Conservation (phyloP, 2,329 filamentous ascomycete genomes). For the Botrytis deweyae region DNA sequence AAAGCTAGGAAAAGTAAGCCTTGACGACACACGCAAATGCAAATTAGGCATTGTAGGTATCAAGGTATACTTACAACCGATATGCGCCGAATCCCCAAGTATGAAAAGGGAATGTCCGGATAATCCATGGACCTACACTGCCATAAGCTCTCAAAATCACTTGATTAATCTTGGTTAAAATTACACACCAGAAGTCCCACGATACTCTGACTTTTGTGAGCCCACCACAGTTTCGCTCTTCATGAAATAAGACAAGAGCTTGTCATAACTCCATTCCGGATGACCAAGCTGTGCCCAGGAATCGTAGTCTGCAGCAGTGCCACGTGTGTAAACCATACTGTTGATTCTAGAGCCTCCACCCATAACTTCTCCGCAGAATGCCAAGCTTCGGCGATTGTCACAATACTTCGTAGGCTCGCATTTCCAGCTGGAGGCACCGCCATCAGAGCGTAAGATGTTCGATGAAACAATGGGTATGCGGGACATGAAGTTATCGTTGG, state of each 20-base stretch:
- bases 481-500: constrained; percentile 6
- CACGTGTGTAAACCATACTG: constrained; percentile 43
- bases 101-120: neutral
- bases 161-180: neutral
- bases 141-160: neutral
- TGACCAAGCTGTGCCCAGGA: constrained; percentile 48
- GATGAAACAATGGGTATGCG: constrained; percentile 7
- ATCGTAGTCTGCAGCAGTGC: constrained; percentile 44
- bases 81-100: constrained; percentile 3
- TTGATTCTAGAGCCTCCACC: constrained; percentile 47
- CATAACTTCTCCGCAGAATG: constrained; percentile 23
- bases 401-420: constrained; percentile 12
- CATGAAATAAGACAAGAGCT: constrained; percentile 45
- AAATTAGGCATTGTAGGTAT: neutral
- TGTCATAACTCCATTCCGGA: constrained; percentile 46
- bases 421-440: neutral
- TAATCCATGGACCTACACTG: neutral
- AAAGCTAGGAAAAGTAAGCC: constrained; percentile 13
- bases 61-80: neutral
- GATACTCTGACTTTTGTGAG: neutral
- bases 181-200: neutral
- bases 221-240: constrained; percentile 32
- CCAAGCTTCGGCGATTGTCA: neutral
- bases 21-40: neutral
- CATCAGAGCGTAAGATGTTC: neutral